Percentiles rank a stretch among this genome's conserved stretches.
Evolutionary conservation across 345 rosid genomes (phyloP).

Genomic region (Bretschneidera sinensis): DNA sequence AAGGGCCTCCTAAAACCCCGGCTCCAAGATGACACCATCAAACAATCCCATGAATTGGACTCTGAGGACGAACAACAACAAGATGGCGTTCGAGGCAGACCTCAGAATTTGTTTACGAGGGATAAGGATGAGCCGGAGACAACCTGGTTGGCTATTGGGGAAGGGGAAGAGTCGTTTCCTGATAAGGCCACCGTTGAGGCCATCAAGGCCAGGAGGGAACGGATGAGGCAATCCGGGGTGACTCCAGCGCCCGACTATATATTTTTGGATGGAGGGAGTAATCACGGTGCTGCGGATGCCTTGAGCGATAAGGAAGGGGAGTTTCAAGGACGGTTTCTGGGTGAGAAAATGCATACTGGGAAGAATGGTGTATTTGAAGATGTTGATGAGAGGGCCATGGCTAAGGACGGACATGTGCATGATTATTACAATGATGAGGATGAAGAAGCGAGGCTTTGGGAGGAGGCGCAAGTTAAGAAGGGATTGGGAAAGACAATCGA

Average conservation of each 20-base stretch:
- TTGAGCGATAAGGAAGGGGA: slow-evolving; percentile 82
- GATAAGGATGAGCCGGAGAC: slow-evolving; percentile 24
- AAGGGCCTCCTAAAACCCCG: slow-evolving; percentile 50
- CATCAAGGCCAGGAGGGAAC: slow-evolving; percentile 67
- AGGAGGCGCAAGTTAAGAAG: slow-evolving; percentile 89
- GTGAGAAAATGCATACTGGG: slow-evolving; percentile 34
- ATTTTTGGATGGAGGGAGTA: slow-evolving; percentile 54
- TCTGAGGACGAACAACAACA: slow-evolving; percentile 17
- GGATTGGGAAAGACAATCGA: slow-evolving; percentile 85
- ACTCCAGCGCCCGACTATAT: slow-evolving; percentile 69
- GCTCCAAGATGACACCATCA: slow-evolving; percentile 26
- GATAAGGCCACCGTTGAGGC: slow-evolving; percentile 59
- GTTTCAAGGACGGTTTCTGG: slow-evolving; percentile 54
- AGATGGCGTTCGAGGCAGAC: background rate
- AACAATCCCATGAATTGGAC: slow-evolving; percentile 26
- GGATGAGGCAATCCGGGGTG: slow-evolving; percentile 48
- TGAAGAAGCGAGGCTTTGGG: slow-evolving; percentile 88
- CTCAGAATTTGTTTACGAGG: slow-evolving; percentile 7
- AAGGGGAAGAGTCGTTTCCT: slow-evolving; percentile 26
- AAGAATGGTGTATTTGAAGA: slow-evolving; percentile 72
- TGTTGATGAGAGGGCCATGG: slow-evolving; percentile 31
- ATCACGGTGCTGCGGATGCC: slow-evolving; percentile 44
- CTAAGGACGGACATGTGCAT: slow-evolving; percentile 10
- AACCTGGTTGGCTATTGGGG: slow-evolving; percentile 28
- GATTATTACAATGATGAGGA: slow-evolving; percentile 42